Conservation (phyloP, 805 yeast genomes). For the Sugiyamaella mastotermitis region DNA sequence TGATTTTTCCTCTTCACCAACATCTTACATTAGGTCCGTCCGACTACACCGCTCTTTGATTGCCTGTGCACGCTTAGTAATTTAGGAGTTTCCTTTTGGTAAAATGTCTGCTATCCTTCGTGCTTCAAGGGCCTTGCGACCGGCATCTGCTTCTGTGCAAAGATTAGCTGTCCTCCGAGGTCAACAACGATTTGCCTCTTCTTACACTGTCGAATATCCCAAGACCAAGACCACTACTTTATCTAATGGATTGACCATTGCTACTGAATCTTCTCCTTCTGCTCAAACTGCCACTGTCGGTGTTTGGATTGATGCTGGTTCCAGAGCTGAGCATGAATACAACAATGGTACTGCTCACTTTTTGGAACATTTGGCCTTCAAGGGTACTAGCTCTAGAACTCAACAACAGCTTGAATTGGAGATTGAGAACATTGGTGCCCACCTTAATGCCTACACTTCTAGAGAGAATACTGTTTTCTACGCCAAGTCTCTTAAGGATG, state of each 20-base stretch:
- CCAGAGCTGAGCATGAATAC: conserved; percentile 83
- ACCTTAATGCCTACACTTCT: conserved; percentile 96
- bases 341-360: conserved; percentile 96
- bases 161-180: no score
- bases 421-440: conserved; percentile 94
- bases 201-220: conserved; percentile 30
- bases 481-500: conserved; percentile 77
- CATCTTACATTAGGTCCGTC: no score
- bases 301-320: conserved; percentile 98
- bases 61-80: no score
- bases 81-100: no score
- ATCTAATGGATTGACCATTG: conserved; percentile 91
- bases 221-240: conserved; percentile 63
- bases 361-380: conserved; percentile 92
- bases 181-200: conserved; percentile 8
- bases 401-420: conserved; percentile 85
- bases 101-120: conserved; percentile 11
- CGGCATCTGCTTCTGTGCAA: neutral
- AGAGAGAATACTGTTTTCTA: conserved; percentile 96
- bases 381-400: conserved; percentile 78
- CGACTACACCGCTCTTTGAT: no score
- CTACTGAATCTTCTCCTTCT: conserved; percentile 81
- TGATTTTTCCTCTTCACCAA: no score
- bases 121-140: conserved; percentile 5
- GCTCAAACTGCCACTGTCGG: conserved; percentile 96